Base-by-base conservation (phyloP, 768 basidiomycete species). In the Filobasidium floriforme region DNA sequence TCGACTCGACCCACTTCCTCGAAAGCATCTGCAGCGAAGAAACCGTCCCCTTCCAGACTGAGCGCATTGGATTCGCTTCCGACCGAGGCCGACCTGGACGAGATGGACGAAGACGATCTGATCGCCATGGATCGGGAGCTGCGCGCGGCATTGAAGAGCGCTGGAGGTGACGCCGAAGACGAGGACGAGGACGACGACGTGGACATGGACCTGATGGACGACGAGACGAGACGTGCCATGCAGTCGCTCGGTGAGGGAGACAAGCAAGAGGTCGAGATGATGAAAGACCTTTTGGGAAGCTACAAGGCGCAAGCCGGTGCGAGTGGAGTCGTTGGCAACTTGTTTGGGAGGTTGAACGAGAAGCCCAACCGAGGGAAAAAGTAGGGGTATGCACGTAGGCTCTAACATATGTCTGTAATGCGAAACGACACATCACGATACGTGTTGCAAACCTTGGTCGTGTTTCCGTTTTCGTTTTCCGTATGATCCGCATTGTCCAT, bases 201-300 rank as follows among this genome's bases (percentile, higher is more conserved):
- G 9, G 80, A 80, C 12, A 81, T 79, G 28, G 75, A 71, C n/a
- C 3, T 37, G 32, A 79, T 82, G 43, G 65, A 66, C 51, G 65
- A 61, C 10, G 65, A 66, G 49, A 66, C 60, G 85, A 60, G 67
- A 18, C 69, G 63, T 22, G 73, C 71, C 11, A 66, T 68, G 41
- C 49, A 61, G 15, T 68, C 62, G 5, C 37, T 78, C 32, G 67
- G 70, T 19, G 75, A 70, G 0, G 77, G 76, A 1, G 76, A 69
- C 22, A 71, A 73, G 65, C 67, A 69, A 73, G 91, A 99, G 76
- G 96, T 93, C 78, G 87, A 87, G 71, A 80, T 98, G 73, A 94
- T 98, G 81, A 94, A 91, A 80, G 94, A 96, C 77, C 92, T 99
- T 78, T 79, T 98, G 77, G 92, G 96, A 81, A 94, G 92, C 78